phyloP scores from a whole-genome alignment of 306 rosid genomes.

The Cucurbita maxima region DNA sequence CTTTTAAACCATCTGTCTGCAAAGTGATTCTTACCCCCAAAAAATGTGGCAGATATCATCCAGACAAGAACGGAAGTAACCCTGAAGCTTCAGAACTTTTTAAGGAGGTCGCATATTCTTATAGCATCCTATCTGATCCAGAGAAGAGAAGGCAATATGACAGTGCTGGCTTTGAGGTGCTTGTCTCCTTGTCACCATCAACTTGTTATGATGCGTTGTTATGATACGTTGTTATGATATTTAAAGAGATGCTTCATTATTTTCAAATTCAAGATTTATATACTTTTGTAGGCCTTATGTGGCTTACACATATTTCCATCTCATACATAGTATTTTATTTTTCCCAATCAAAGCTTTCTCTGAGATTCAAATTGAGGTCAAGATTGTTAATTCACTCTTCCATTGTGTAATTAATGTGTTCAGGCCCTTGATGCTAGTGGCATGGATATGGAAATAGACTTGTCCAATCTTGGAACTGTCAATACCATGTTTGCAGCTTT shows the following conservation, averaged over 20 bases:
- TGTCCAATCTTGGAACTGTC: conserved; percentile 97
- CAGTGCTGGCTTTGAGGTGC: conserved; percentile 90
- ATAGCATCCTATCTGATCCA: conserved; percentile 87
- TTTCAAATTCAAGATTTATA: not conserved
- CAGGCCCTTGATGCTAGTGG: conserved; percentile 88
- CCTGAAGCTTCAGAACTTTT: conserved; percentile 94
- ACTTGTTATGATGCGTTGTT: conserved; percentile 1
- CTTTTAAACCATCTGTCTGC: not conserved
- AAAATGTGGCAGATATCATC: conserved; percentile 55
- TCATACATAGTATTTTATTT: not conserved
- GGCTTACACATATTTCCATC: not conserved
- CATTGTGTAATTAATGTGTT: conserved; percentile 14
- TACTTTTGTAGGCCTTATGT: not conserved
- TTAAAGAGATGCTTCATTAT: not conserved
- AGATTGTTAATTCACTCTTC: not conserved
- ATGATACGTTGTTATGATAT: too few relatives aligned
- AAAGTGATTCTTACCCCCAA: not conserved
- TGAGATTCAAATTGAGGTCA: not conserved
- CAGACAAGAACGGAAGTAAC: conserved; percentile 82
- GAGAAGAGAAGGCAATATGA: conserved; percentile 96
- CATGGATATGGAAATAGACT: conserved; percentile 98
- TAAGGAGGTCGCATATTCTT: conserved; percentile 93
- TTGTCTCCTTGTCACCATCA: conserved; percentile 6
- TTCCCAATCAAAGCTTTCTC: not conserved
- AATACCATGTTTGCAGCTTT: conserved; percentile 98